A percentile compares a stretch with the other conserved stretches of the same genome.
These are phyloP conservation scores for Cicer cuneatum DNA, from an alignment of 306 rosid species.

Conservation along the genomic window DNA sequence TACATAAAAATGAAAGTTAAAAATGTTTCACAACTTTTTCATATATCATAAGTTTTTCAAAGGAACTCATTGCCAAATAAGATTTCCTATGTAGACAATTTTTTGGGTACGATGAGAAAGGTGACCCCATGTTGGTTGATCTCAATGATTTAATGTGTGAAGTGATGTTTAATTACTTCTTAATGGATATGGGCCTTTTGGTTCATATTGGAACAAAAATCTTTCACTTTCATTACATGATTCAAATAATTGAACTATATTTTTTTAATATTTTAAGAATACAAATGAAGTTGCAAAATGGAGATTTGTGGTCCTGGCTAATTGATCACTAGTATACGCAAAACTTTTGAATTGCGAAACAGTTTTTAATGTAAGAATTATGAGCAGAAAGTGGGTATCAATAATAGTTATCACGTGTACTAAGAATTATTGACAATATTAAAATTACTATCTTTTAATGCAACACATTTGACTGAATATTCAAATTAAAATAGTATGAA, in stretches of 20 bases:
- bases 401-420: conserved; percentile 58
- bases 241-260: conserved; percentile 40
- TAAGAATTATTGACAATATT: conserved; percentile 45
- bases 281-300: neutral
- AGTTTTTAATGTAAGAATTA: conserved; percentile 1
- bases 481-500: neutral
- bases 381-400: conserved; percentile 37
- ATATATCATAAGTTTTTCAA: too few species aligned
- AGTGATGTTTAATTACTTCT: too few species aligned
- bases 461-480: conserved; percentile 26
- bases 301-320: conserved; percentile 12
- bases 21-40: too few species aligned
- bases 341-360: conserved; percentile 35
- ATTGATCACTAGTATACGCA: conserved; percentile 35
- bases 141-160: too few species aligned
- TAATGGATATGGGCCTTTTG: too few species aligned
- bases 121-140: too few species aligned
- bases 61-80: too few species aligned
- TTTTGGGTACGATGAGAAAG: too few species aligned
- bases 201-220: too few species aligned
- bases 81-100: too few species aligned
- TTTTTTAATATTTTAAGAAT: conserved; percentile 27
- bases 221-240: conserved; percentile 40
- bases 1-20: too few species aligned
- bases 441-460: conserved; percentile 29